Conservation (phyloP, 1,284 basidiomycete genomes). For the Trichosporon inkin region DNA sequence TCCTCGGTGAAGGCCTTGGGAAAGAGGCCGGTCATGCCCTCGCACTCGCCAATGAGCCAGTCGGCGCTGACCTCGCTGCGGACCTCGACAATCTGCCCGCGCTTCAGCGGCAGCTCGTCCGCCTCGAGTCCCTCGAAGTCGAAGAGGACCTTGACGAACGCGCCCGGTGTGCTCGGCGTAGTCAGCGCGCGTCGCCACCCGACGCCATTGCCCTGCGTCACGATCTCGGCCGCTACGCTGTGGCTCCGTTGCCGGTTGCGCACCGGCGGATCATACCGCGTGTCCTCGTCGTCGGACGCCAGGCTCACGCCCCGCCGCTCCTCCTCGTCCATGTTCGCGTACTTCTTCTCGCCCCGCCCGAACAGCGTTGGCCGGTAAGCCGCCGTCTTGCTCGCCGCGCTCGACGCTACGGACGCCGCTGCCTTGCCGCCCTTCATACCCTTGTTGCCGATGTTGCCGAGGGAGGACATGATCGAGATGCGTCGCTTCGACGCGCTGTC, state of each 20-base stretch:
- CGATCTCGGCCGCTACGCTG: constrained; percentile 10
- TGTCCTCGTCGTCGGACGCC: constrained; percentile 42
- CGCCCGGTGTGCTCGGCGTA: constrained; percentile 31
- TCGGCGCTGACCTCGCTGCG: constrained; percentile 70
- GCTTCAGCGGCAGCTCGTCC: constrained; percentile 69
- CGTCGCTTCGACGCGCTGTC: constrained; percentile 19
- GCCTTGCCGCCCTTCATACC: constrained; percentile 38
- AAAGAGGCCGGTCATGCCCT: constrained; percentile 69
- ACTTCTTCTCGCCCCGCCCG: constrained; percentile 57
- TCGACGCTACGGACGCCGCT: constrained; percentile 17
- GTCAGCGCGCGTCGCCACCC: constrained; percentile 34
- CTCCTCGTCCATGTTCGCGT: constrained; percentile 48
- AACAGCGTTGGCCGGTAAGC: constrained; percentile 1
- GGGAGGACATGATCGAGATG: constrained; percentile 27
- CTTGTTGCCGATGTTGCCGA: constrained; percentile 44
- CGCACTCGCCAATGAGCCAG: constrained; percentile 74
- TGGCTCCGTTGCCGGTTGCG: constrained; percentile 4
- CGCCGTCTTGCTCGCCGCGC: constrained; percentile 13
- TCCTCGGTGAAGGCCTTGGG: constrained; percentile 66
- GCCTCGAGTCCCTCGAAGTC: constrained; percentile 63
- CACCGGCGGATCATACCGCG: constrained; percentile 50
- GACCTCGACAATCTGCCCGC: constrained; percentile 68
- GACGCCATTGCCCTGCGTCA: constrained; percentile 10
- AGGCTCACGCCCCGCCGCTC: constrained; percentile 48
- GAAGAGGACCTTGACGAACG: constrained; percentile 61